Evolutionary conservation across 1,284 basidiomycete genomes (phyloP).

Genomic region (Leccinum pachyderme): DNA sequence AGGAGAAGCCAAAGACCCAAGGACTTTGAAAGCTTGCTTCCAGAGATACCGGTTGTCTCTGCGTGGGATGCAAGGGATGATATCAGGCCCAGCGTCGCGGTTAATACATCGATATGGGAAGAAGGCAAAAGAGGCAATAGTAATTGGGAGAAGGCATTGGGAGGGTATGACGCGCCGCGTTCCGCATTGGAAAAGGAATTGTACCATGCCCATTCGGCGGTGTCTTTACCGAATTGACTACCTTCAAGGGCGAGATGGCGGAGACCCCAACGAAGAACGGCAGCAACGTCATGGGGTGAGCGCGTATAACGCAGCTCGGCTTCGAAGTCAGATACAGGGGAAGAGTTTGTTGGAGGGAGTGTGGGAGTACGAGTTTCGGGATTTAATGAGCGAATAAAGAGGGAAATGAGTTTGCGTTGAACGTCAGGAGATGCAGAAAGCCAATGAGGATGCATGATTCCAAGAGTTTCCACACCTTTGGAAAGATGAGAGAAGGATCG

Average conservation of each 20-base stretch:
- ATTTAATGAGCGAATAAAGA: conserved; percentile 64
- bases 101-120: conserved; percentile 56
- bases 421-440: conserved; percentile 64
- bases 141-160: conserved; percentile 56
- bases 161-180: conserved; percentile 52
- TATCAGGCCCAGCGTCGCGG: conserved; percentile 55
- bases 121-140: conserved; percentile 56
- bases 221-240: conserved; percentile 49
- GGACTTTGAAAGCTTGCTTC: conserved; percentile 68
- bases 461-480: conserved; percentile 68
- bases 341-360: conserved; percentile 47
- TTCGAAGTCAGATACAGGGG: conserved; percentile 51
- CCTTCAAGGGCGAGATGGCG: conserved; percentile 62
- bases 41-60: conserved; percentile 67
- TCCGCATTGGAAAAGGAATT: conserved; percentile 57
- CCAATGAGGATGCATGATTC: conserved; percentile 81
- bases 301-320: conserved; percentile 61
- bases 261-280: conserved; percentile 75
- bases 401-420: conserved; percentile 67
- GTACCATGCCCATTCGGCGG: conserved; percentile 61
- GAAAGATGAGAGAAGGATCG: conserved; percentile 2
- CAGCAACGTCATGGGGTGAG: conserved; percentile 70
- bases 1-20: conserved; percentile 71
- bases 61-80: conserved; percentile 67
- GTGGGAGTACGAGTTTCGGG: conserved; percentile 43